Evolutionary conservation across 331 rosid genomes (phyloP).

Genomic region (Malus hybrid): DNA sequence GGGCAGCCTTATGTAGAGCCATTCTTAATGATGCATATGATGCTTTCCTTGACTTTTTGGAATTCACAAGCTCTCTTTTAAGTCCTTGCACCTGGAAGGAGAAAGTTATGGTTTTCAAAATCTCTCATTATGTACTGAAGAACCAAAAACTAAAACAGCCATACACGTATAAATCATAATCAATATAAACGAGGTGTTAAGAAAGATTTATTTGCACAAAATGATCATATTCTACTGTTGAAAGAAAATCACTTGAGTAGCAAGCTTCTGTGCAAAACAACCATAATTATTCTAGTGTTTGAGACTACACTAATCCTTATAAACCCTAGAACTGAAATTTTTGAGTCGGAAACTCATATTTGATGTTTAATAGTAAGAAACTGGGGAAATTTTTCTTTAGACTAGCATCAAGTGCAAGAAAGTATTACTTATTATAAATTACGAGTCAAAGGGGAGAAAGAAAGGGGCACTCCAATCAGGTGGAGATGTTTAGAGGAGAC

Average conservation of each 20-base stretch:
- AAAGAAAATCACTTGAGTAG: background rate
- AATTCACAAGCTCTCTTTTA: slow-evolving; percentile 71
- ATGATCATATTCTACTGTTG: background rate
- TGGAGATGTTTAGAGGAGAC: background rate
- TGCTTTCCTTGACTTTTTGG: slow-evolving; percentile 72
- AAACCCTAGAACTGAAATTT: background rate
- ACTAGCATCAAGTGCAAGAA: background rate
- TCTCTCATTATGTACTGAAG: background rate
- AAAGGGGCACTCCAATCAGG: background rate
- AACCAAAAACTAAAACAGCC: background rate
- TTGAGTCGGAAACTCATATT: background rate
- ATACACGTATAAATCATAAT: background rate
- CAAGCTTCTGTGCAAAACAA: background rate
- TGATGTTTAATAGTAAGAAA: background rate
- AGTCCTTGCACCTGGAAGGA: slow-evolving; percentile 82
- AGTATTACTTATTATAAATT: background rate
- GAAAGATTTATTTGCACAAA: background rate
- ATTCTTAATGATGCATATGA: slow-evolving; percentile 75
- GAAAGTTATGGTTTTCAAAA: slow-evolving; percentile 13
- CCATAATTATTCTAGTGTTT: background rate
- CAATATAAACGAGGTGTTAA: background rate
- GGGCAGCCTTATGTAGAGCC: slow-evolving; percentile 92
- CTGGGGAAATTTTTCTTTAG: background rate
- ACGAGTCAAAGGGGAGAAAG: background rate
- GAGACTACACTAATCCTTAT: background rate